Base-by-base conservation (phyloP, 345 rosid genomes). In the Iberis pinnata region DNA sequence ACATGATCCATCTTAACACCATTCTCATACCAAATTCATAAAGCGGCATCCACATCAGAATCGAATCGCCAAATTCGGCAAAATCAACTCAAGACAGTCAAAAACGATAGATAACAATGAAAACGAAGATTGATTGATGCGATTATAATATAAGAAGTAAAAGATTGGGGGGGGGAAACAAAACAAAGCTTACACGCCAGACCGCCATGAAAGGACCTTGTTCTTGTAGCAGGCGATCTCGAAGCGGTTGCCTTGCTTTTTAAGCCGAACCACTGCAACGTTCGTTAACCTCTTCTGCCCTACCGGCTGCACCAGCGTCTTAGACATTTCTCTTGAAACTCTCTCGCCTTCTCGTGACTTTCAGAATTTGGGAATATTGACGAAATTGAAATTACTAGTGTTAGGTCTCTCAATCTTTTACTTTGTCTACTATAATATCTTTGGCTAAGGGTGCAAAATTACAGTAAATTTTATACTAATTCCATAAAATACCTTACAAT, bases 131-230 rank as follows among this genome's bases (percentile, higher is more conserved):
- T 8, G 32, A 48, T 2, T 26, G 7, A 39, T 5, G 18, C 43
- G 43, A 47, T 1, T n/a, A n/a, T n/a, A n/a, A n/a, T n/a, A n/a
- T n/a, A 18, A 1, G 4, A 60, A 38, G 17, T 29, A 53, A 1
- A 39, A 43, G n/a, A 26, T 42, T 48, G 1, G n/a, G 15, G 19
- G n/a, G n/a, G n/a, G n/a, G n/a, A n/a, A n/a, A n/a, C n/a, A n/a
- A n/a, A n/a, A n/a, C n/a, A n/a, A 53, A 3, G 60, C 93, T 76
- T 71, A 92, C 98, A 85, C 94, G 71, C 83, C 79, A 12, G 95
- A 83, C 45, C 98, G 98, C 98, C 98, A 92, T 3, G 97, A 92
- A 38, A 92, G 95, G 80, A 92, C 97, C 71, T 92, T 92, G 70
- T 92, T 88, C 79, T 85, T 85, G 82, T 80, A 92, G 68, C 98